A percentile compares a stretch with the other conserved stretches of the same genome.
Conservation (phyloP, 352 stramenopile species). For the Phytophthora colocasiae region DNA sequence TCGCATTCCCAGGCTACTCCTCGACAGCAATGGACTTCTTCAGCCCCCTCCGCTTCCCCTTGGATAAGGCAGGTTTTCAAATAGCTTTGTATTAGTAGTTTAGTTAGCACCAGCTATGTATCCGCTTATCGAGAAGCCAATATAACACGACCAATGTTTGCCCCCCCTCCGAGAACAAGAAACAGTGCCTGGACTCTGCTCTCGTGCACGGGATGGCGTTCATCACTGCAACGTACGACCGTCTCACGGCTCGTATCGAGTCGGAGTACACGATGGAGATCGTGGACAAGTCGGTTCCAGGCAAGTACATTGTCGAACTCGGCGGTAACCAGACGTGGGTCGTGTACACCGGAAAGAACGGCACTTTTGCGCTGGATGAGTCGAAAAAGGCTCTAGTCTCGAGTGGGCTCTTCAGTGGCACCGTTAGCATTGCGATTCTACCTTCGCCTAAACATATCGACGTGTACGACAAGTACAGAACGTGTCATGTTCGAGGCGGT, state of each 20-base stretch:
- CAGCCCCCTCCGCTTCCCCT: no score
- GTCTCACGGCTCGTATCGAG: constrained; percentile 53
- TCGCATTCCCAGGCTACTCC: no score
- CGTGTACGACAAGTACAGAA: constrained; percentile 59
- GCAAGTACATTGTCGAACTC: constrained; percentile 64
- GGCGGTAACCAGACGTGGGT: constrained; percentile 75
- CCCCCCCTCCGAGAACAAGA: no score
- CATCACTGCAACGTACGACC: constrained; percentile 58
- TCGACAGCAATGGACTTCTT: no score
- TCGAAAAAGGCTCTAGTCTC: constrained; percentile 43
- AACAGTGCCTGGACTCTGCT: constrained; percentile 54
- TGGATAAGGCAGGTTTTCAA: no score
- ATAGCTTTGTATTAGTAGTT: no score
- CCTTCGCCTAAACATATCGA: constrained; percentile 25
- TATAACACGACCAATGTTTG: no score
- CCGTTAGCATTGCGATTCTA: constrained; percentile 58
- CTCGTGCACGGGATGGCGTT: constrained; percentile 77
- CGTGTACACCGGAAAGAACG: constrained; percentile 50
- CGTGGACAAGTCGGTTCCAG: constrained; percentile 37
- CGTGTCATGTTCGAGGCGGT: constrained; percentile 61
- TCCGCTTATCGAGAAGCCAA: no score
- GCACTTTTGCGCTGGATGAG: constrained; percentile 43
- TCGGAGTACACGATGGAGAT: constrained; percentile 54
- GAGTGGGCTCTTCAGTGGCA: constrained; percentile 43
- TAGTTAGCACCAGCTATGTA: no score